Base-by-base conservation (phyloP, 495 filamentous ascomycete genomes). In the Aspergillus campestris region DNA sequence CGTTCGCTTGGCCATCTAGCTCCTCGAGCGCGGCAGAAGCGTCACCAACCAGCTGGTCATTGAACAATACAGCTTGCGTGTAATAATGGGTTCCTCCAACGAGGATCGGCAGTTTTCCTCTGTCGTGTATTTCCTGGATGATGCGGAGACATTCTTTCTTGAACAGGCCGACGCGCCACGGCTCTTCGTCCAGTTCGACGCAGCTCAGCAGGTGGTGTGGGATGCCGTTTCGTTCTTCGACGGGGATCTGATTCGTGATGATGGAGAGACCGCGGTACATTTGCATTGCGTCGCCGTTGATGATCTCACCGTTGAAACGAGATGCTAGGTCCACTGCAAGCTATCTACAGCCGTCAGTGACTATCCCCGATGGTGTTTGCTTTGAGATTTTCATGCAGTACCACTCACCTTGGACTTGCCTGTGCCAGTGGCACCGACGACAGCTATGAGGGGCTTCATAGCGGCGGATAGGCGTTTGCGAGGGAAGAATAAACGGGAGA, bases 231-330 rank as follows among this genome's bases (percentile, higher is more conserved):
- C 81, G 81, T 58, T 99, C 90, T 18, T 78, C 74, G 9, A 58
- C 36, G 0, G 85, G 73, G 48, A 95, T 81, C 58, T 97, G 91
- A 64, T 99, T 99, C 12, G 94, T 99, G 44, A 96, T 90, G 50
- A 97, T 85, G 1, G 92, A 89, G 13, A 99, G 71, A 7, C 90
- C 94, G 31, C 79, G 72, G 56, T 99, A 99, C 75, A 99, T 83
- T 61, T 97, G 94, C 87, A 99, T 92, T n/a, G 92, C 92, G 69
- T 99, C 94, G 40, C 86, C 89, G 59, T 99, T 99, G 71, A 99
- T 87, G 42, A 99, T 78, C 66, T 99, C 94, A 51, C 94, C 94
- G 63, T 94, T 85, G 66, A 86, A 90, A 31, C 74, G 75, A 31
- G 73, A 71, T 4, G 94, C 92, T 28, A 99, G 61, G 38, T 94